Evolutionary conservation across 2,329 filamentous ascomycete species (phyloP).

Genomic region (Venturiaceae sp.): DNA sequence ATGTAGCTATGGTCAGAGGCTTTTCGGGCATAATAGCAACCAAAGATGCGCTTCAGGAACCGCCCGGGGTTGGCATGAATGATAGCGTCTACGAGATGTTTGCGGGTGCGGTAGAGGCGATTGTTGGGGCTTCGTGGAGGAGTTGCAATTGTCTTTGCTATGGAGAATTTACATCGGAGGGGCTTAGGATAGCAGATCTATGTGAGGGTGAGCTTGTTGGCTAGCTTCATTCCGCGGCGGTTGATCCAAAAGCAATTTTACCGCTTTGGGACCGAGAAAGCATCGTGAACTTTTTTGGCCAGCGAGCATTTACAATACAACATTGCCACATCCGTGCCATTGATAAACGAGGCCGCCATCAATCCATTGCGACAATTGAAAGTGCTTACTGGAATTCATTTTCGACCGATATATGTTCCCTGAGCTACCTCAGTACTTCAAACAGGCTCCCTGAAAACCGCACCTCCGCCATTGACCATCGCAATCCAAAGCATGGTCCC

Average conservation of each 20-base stretch:
- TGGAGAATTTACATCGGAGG: too few relatives aligned
- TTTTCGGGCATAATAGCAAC: conserved; percentile 57
- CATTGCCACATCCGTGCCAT: neutral
- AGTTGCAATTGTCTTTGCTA: too few relatives aligned
- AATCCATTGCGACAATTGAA: neutral
- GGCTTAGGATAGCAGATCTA: neutral
- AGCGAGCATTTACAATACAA: too few relatives aligned
- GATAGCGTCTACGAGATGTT: too few relatives aligned
- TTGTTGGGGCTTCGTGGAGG: neutral
- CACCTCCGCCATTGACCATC: conserved; percentile 1
- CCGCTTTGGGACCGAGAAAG: too few relatives aligned
- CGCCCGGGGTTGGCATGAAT: conserved; percentile 1
- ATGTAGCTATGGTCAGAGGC: conserved; percentile 74
- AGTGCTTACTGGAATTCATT: neutral
- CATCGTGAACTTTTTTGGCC: too few relatives aligned
- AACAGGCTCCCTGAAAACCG: neutral
- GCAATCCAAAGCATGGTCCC: conserved; percentile 21
- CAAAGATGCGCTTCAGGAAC: conserved; percentile 8
- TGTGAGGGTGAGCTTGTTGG: neutral
- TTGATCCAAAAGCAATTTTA: neutral
- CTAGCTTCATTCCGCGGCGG: neutral
- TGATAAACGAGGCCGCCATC: neutral
- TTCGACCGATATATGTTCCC: neutral
- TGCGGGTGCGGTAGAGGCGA: neutral
- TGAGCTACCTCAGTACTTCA: neutral